Evolutionary conservation across 148 eudicot genomes (phyloP), one percentile per base, ranked within the genome.

Genomic region (Arctostaphylos glauca): DNA sequence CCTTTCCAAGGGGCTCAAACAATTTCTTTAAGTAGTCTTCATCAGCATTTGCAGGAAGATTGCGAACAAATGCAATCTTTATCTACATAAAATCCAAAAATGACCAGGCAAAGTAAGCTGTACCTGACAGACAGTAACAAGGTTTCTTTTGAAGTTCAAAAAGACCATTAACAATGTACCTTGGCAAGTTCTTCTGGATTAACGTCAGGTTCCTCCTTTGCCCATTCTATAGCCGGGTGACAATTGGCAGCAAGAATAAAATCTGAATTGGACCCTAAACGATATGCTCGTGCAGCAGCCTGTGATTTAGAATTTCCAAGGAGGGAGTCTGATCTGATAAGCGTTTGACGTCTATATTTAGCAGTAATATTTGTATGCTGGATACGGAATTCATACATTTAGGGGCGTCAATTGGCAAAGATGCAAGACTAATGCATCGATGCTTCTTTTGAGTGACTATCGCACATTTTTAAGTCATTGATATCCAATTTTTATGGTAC

Each of bases 201-300:
- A 84, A 84, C 75, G 78, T 84, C 93, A 84, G 91, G 86, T 80
- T 90, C 91, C 80, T 90, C 92, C 87, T 89, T 90, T 70, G 93
- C 94, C 97, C 97, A 93, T 72, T 91, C 84, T 44, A 93, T 90
- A 86, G 87, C 79, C 46, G 97, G 97, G 83, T 90, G 93, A 81
- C 92, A 85, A 44, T 84, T 89, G 14, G 87, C 91, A 83, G 84
- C 92, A 77, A 93, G 86, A 85, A 90, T 66, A 83, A 93, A 93
- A 47, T 86, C 94, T 23, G 94, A 76, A 75, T 79, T 87, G 41
- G 92, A 84, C 66, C 90, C 90, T 54, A 85, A 81, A 81, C 91
- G 87, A 76, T 78, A 77, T 81, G 97, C 94, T 79, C 94, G 89
- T 84, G 92, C 91, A 6, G 97, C 97, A 74, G 94, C 94, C 97